Evolutionary conservation across 2,329 filamentous ascomycete species (phyloP).

Genomic region (Bipolaris sorokiniana): DNA sequence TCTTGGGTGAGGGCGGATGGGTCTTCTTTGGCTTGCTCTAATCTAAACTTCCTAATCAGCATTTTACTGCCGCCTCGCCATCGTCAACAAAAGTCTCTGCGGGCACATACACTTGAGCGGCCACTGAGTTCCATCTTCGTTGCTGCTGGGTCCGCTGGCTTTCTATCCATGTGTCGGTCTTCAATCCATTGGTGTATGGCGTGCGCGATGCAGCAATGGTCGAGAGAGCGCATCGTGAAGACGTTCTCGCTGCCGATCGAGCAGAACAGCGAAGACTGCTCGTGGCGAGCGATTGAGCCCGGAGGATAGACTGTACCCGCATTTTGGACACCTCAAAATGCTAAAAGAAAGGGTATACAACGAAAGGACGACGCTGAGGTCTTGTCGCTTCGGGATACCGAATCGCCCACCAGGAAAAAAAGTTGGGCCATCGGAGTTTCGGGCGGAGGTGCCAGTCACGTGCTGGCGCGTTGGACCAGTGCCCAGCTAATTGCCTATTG

Average conservation of each 20-base stretch:
- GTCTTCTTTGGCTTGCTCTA: conserved; percentile 63
- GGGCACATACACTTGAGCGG: conserved; percentile 47
- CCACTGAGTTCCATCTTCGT: conserved; percentile 47
- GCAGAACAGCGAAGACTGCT: conserved; percentile 39
- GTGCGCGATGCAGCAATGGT: conserved; percentile 40
- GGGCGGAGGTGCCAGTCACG: conserved; percentile 33
- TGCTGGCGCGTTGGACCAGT: conserved; percentile 14
- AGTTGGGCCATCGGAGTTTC: conserved; percentile 35
- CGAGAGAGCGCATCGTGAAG: conserved; percentile 43
- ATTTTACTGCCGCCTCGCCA: conserved; percentile 16
- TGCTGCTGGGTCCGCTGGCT: conserved; percentile 31
- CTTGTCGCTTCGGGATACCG: conserved; percentile 24
- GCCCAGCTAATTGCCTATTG: background rate
- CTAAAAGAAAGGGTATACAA: conserved; percentile 24
- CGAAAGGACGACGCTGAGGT: conserved; percentile 36
- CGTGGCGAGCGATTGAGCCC: conserved; percentile 42
- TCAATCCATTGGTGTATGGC: conserved; percentile 36
- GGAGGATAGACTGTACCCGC: conserved; percentile 44
- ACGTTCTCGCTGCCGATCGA: conserved; percentile 29
- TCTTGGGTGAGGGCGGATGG: conserved; percentile 65
- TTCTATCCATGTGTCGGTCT: conserved; percentile 39
- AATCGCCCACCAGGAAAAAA: conserved; percentile 33
- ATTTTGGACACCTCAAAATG: conserved; percentile 29
- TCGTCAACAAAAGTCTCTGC: background rate
- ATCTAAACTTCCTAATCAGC: conserved; percentile 35